Evolutionary conservation across 352 stramenopile species (phyloP).

Genomic region (Phytopythium vexans): DNA sequence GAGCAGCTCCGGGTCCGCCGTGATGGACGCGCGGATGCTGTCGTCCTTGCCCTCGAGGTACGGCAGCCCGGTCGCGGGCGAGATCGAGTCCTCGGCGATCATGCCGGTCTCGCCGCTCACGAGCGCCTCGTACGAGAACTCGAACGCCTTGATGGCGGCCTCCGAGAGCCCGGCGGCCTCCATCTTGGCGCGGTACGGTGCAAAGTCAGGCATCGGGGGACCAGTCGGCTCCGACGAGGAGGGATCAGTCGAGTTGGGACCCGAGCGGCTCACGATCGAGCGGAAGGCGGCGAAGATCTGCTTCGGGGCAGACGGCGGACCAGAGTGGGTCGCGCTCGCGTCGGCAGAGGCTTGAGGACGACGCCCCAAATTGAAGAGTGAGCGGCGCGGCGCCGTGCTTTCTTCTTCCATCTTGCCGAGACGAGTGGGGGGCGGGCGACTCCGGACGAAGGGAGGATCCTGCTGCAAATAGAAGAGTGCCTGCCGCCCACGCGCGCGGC

Average conservation of each 20-base stretch:
- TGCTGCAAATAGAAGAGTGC: no score
- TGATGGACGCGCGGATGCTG: slow-evolving; percentile 74
- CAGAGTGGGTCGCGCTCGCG: no score
- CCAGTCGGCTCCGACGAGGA: not conserved
- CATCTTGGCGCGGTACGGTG: slow-evolving; percentile 95
- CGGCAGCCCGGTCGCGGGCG: slow-evolving; percentile 69
- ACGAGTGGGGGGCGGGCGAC: not conserved
- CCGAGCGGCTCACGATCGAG: slow-evolving; percentile 5
- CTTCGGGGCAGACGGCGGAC: not conserved
- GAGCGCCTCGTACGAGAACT: slow-evolving; percentile 96
- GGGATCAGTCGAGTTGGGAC: not conserved
- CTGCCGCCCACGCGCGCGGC: not conserved
- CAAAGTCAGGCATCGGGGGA: slow-evolving; percentile 53
- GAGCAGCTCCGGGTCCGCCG: slow-evolving; percentile 62
- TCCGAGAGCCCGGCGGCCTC: slow-evolving; percentile 91
- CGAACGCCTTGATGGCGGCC: slow-evolving; percentile 96
- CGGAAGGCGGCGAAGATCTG: slow-evolving; percentile 5
- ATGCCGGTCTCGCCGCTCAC: slow-evolving; percentile 94
- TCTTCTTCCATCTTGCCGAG: slow-evolving; percentile 6
- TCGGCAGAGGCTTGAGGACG: slow-evolving; percentile 3
- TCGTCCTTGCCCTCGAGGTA: slow-evolving; percentile 79
- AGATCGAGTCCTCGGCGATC: slow-evolving; percentile 95
- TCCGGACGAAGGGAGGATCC: no score
- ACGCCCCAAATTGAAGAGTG: slow-evolving; percentile 10
- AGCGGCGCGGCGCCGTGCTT: slow-evolving; percentile 2